phyloP scores from a whole-genome alignment of 2,329 filamentous ascomycete genomes.

The Nannizziopsis barbatae region DNA sequence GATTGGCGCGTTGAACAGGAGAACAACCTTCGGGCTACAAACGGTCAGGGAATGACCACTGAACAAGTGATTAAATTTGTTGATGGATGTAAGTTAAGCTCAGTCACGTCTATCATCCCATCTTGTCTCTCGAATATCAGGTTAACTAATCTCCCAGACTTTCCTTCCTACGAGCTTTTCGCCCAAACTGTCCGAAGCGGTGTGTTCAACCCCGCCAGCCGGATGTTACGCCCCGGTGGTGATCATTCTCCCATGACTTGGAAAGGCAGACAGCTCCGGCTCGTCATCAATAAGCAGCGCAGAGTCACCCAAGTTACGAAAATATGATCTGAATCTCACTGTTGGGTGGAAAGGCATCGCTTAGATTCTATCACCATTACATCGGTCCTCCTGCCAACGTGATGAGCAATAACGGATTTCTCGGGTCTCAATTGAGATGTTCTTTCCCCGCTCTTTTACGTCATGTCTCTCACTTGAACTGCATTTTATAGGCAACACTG shows the following conservation, averaged over 20 bases:
- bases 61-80: constrained; percentile 69
- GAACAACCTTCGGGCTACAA: constrained; percentile 52
- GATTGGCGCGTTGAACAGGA: constrained; percentile 77
- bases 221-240: constrained; percentile 8
- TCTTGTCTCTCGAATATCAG: not conserved
- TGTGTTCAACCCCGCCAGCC: constrained; percentile 35
- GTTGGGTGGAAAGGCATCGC: not conserved
- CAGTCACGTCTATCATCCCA: not conserved
- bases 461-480: too few relatives aligned
- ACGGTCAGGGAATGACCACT: constrained; percentile 69
- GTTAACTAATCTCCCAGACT: constrained; percentile 36
- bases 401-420: not conserved
- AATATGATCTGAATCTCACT: constrained; percentile 29
- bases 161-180: constrained; percentile 62
- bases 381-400: not conserved
- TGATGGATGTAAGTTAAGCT: constrained; percentile 44
- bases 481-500: too few relatives aligned
- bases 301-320: constrained; percentile 47
- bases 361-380: not conserved
- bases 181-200: constrained; percentile 49
- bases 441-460: too few relatives aligned
- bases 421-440: too few relatives aligned
- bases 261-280: constrained; percentile 47
- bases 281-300: constrained; percentile 51
- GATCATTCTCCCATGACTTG: constrained; percentile 23